These are phyloP conservation scores for Trifolium pratense DNA, from an alignment of 306 rosid species.

Conservation along the genomic window DNA sequence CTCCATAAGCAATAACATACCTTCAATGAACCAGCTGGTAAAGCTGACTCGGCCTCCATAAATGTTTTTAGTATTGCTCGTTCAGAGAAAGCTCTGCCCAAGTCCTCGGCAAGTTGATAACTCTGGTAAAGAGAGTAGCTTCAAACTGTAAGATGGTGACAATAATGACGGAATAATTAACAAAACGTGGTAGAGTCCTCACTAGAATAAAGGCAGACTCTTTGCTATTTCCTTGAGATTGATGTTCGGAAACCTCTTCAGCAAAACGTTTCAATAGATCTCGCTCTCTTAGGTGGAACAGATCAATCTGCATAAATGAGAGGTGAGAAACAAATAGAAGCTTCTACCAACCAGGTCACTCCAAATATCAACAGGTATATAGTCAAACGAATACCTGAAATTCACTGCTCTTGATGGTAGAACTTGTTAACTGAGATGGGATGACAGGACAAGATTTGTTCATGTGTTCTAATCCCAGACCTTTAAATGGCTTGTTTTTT, in stretches of 20 bases:
- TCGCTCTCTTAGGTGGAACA: slow-evolving; percentile 82
- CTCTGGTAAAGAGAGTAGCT: slow-evolving; percentile 57
- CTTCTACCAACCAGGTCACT: slow-evolving; percentile 11
- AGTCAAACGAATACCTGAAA: slow-evolving; percentile 69
- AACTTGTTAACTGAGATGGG: slow-evolving; percentile 69
- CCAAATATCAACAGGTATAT: slow-evolving; percentile 24
- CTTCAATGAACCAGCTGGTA: slow-evolving; percentile 69
- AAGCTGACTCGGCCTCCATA: slow-evolving; percentile 62
- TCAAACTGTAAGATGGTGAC: slow-evolving; percentile 25
- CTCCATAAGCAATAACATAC: slow-evolving; percentile 41
- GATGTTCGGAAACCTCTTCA: slow-evolving; percentile 68
- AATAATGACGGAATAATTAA: slow-evolving; percentile 11
- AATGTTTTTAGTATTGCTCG: slow-evolving; percentile 64
- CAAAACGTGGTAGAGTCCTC: slow-evolving; percentile 37
- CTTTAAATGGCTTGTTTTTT: slow-evolving; percentile 70
- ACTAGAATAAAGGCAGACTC: slow-evolving; percentile 76
- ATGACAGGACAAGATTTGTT: slow-evolving; percentile 66
- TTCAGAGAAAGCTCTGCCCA: slow-evolving; percentile 91
- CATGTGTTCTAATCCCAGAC: slow-evolving; percentile 92
- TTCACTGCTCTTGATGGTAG: slow-evolving; percentile 61
- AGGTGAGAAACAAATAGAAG: slow-evolving; percentile 37
- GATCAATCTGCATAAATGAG: slow-evolving; percentile 63
- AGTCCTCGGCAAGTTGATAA: slow-evolving; percentile 83
- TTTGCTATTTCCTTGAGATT: slow-evolving; percentile 73
- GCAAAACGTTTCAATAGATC: slow-evolving; percentile 76